phyloP scores from a whole-genome alignment of 495 filamentous ascomycete species.

The Astrothelium macrocarpum region DNA sequence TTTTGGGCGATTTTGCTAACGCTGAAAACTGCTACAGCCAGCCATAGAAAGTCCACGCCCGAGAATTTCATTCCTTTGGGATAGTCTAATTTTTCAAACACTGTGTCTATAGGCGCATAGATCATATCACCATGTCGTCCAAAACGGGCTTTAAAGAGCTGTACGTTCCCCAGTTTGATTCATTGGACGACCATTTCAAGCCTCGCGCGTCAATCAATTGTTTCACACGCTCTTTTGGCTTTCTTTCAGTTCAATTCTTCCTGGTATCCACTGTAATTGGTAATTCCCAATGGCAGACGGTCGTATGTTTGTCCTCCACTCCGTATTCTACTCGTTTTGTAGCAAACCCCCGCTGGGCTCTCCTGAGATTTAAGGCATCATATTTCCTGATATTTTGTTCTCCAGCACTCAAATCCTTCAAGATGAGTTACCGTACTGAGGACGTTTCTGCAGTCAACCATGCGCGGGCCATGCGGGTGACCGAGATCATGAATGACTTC shows the following conservation, averaged over 20 bases:
- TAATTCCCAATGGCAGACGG: conserved; percentile 48
- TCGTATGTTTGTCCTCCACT: conserved; percentile 37
- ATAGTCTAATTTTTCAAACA: background rate
- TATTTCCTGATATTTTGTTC: background rate
- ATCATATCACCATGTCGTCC: background rate
- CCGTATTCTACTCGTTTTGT: conserved; percentile 10
- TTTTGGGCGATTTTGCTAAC: background rate
- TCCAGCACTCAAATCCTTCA: background rate
- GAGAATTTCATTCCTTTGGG: background rate
- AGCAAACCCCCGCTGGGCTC: background rate
- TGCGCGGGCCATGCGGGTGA: conserved; percentile 67
- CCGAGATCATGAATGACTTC: conserved; percentile 79
- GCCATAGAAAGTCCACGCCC: background rate
- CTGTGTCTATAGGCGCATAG: conserved; percentile 2
- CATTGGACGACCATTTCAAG: conserved; percentile 2
- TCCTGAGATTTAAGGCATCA: background rate
- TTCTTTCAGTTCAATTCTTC: conserved; percentile 6
- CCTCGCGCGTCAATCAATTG: background rate
- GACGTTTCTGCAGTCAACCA: conserved; percentile 58
- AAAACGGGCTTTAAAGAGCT: background rate
- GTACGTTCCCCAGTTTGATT: conserved; percentile 3
- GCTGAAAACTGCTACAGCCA: background rate
- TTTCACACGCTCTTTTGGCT: conserved; percentile 13
- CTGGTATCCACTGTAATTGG: conserved; percentile 14
- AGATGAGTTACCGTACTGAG: background rate